Evolutionary conservation across 306 rosid genomes (phyloP), one percentile per base, ranked within the genome.

Genomic region (Cicer yamashitae): DNA sequence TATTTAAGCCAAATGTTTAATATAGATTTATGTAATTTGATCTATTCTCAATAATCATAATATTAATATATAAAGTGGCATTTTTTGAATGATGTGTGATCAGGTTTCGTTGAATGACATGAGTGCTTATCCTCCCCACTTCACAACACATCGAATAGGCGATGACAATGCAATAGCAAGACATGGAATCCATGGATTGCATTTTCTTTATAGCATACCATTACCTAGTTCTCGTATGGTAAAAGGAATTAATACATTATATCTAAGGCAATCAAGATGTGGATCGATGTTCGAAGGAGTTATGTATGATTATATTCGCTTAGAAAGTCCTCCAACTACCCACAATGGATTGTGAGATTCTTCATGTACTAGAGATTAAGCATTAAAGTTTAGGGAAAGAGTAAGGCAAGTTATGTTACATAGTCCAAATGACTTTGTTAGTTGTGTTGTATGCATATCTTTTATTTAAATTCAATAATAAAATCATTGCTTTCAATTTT

Each of bases 221-320:
- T 37, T 91, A 7, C 22, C 70, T 7, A 85, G 93, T 8, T 0
- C 57, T 71, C 70, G 39, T 8, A 77, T 87, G 10, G 56, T 13
- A 0, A 1, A 67, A 46, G 97, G 98, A 79, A 78, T 9, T 3
- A 94, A 94, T 78, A 76, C 52, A 6, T 59, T 94, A 69, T 87
- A 75, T 82, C 79, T 94, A 15, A 85, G 73, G 54, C 97, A 94
- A 71, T 8, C 91, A 56, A 86, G 72, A 78, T 66, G 17, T 4
- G 0, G 0, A 6, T 3, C n/a, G 25, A 18, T 83, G 48, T 91
- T 87, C 9, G 6, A 58, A 38, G 97, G 96, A 12, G 78, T 87
- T 13, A 82, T 94, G 94, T 94, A 94, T 78, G 98, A 94, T 62
- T 94, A 94, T 77, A 68, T 91, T 14, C 90, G 98, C 66, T 75